These are phyloP conservation scores for Neurospora cerealis DNA, from an alignment of 495 filamentous ascomycete species.

Conservation along the genomic window DNA sequence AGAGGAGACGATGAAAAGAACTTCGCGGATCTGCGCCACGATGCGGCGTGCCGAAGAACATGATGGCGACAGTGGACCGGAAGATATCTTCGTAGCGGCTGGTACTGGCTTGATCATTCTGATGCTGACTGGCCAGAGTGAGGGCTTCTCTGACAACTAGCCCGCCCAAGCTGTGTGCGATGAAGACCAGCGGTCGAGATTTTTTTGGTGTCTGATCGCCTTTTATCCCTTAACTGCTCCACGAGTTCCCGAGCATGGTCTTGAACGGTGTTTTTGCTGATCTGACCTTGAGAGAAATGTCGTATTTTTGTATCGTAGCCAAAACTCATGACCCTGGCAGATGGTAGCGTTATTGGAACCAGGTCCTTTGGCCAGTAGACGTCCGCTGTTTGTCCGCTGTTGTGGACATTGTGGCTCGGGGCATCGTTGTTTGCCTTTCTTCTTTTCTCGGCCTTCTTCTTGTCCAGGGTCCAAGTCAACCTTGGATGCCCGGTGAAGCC, in stretches of 20 bases:
- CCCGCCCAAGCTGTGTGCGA: background rate
- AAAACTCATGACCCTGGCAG: background rate
- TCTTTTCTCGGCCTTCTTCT: background rate
- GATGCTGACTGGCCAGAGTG: background rate
- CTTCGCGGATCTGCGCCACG: too few relatives aligned
- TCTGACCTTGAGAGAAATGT: background rate
- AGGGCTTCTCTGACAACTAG: background rate
- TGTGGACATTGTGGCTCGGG: background rate
- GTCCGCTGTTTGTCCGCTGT: background rate
- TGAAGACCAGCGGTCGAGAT: background rate
- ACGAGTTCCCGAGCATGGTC: background rate
- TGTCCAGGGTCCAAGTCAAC: conserved; percentile 10
- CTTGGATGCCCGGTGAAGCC: conserved; percentile 15
- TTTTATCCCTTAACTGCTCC: background rate
- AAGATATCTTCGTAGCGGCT: too few relatives aligned
- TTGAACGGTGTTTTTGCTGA: background rate
- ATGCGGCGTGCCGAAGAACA: too few relatives aligned
- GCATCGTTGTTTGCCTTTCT: background rate
- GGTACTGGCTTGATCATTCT: background rate
- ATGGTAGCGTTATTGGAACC: background rate
- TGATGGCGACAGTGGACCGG: too few relatives aligned
- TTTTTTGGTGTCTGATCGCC: background rate
- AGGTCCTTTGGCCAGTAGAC: background rate
- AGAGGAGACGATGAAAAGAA: too few relatives aligned
- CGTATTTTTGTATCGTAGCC: background rate